Evolutionary conservation across 768 basidiomycete genomes (phyloP), one percentile per base, ranked within the genome.

Genomic region (Candolleomyces aberdarensis): DNA sequence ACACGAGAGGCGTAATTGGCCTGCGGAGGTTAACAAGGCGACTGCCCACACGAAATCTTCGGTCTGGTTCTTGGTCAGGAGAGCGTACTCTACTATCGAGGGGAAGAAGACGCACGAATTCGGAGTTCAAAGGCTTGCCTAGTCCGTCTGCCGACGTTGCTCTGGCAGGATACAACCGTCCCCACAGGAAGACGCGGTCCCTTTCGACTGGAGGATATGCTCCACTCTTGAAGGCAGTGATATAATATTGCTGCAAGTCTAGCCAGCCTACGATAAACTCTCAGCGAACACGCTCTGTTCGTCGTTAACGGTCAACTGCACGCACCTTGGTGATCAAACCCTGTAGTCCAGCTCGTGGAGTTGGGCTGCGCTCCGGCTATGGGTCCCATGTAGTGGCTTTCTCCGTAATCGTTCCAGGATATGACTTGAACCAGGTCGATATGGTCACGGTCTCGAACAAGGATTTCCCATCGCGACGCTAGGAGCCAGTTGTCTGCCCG

Each of bases 361-460:
- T 79, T 78, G 0, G 88, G 86, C 71, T 86, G 85, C 15, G 72
- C 80, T 10, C 85, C 85, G 56, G 78, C 75, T 57, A 88, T 77
- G 3, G 88, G 88, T 19, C 86, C 88, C 41, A 91, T 71, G 69
- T 91, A 91, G 67, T 89, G 87, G n/a, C 83, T 85, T 71, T 89
- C 87, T 65, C 87, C 86, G 64, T 79, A 88, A 69, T 88, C 84
- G 72, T 89, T 88, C 86, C 86, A 89, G 43, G 81, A 83, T 56
- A 85, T 75, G 63, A 87, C 72, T 68, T 87, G 80, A 19, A 78
- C 79, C 54, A 85, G 62, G 51, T 69, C 68, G 9, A 73, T 63
- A 13, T 67, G 57, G 59, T 77, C 71, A 31, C 85, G 78, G 66
- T 83, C 76, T 31, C 68, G 66, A 61, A 86, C 75, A 39, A 88